Evolutionary conservation across 305 asterid species (phyloP), one percentile per base, ranked within the genome.

Genomic region (Solanum aculeatissimum): DNA sequence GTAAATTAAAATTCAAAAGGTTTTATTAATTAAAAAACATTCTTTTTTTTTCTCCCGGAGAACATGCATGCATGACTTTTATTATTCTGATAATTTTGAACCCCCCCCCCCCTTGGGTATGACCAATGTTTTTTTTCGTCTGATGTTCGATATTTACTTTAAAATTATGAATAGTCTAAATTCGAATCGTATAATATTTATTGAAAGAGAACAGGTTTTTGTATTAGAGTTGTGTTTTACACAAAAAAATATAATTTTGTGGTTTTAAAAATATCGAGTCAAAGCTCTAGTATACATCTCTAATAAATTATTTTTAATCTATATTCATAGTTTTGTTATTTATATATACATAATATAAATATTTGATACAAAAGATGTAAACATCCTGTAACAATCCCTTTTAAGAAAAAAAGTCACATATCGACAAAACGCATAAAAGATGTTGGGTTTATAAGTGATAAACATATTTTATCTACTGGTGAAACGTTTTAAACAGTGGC

Each of bases 151-250:
- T 27, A 63, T 13, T 25, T 42, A 0, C 0, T 29, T 14, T 65
- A 0, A 0, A 15, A 0, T 65, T 4, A 0, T 1, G 0, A 66
- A 1, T 32, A 16, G 1, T 8, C 2, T 16, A 0, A 15, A 66
- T 0, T 66, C 1, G 15, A 3, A 8, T 8, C 0, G 2, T 23
- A 16, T 55, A 19, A 19, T 23, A 3, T 1, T 18, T 4, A 54
- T 2, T 6, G 7, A 54, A 65, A 6, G 4, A 60, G 35, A 60
- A 12, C 19, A 1, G 2, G 9, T 19, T 23, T 60, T 23, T 60
- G 12, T 0, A 60, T 12, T 3, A 21, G 0, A 55, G 1, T 55
- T 55, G 1, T 19, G 2, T 19, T n/a, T 57, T 23, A 57, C 1
- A 3, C 3, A 57, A n/a, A 57, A 57, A n/a, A 6, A 1, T 57